Percentiles rank a stretch among this genome's conserved stretches.
Evolutionary conservation across 2,329 filamentous ascomycete species (phyloP).

Genomic region (Periconia sp.): DNA sequence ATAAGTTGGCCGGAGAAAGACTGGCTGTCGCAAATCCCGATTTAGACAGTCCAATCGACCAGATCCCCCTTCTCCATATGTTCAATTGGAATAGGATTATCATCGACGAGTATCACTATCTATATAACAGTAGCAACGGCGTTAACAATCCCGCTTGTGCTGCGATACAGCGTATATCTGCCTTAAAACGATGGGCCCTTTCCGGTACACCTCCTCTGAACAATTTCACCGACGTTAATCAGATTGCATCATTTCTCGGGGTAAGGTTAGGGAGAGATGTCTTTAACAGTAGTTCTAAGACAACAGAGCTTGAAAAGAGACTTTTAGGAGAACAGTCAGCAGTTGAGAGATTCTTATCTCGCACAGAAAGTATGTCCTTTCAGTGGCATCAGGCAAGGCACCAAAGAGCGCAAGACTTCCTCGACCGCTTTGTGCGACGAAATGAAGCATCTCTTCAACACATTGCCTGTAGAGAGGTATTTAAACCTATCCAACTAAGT

Average conservation of each 20-base stretch:
- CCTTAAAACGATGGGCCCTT: constrained; percentile 65
- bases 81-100: constrained; percentile 67
- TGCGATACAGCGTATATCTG: constrained; percentile 53
- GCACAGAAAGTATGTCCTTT: constrained; percentile 56
- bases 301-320: constrained; percentile 53
- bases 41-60: background rate
- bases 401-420: constrained; percentile 60
- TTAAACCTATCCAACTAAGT: constrained; percentile 53
- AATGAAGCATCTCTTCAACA: constrained; percentile 40
- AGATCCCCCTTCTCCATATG: constrained; percentile 58
- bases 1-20: background rate
- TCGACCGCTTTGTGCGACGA: constrained; percentile 58
- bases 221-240: constrained; percentile 65
- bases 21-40: constrained; percentile 29
- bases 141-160: constrained; percentile 30
- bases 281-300: constrained; percentile 52
- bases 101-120: constrained; percentile 70
- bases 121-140: constrained; percentile 46
- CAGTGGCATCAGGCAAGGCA: constrained; percentile 61
- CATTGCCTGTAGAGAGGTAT: constrained; percentile 52
- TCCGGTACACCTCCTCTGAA: constrained; percentile 67
- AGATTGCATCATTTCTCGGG: constrained; percentile 62
- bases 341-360: constrained; percentile 63
- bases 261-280: constrained; percentile 62
- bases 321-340: constrained; percentile 42